Conservation (phyloP, 2,329 filamentous ascomycete species). For the Alternaria brassicicola region DNA sequence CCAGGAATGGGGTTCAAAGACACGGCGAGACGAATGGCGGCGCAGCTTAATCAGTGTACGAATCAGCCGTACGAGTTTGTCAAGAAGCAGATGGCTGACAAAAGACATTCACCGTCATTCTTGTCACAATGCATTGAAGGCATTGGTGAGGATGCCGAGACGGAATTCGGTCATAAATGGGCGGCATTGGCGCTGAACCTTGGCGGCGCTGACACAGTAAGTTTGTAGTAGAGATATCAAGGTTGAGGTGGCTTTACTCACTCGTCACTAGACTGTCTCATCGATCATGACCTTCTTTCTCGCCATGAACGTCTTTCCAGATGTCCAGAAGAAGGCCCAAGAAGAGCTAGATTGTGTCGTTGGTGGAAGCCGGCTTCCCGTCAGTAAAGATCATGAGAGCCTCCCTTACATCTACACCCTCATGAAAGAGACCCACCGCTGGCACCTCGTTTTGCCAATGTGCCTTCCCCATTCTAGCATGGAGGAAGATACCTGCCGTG, state of each 20-base stretch:
- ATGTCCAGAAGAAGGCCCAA: constrained; percentile 56
- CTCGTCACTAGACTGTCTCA: constrained; percentile 46
- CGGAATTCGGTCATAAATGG: constrained; percentile 50
- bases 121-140: constrained; percentile 49
- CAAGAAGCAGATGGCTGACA: constrained; percentile 48
- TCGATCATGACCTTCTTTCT: constrained; percentile 55
- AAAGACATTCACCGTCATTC: constrained; percentile 45
- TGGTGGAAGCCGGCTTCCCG: constrained; percentile 54
- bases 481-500: constrained; percentile 47
- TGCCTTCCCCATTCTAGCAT: constrained; percentile 40
- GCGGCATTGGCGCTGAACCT: constrained; percentile 51
- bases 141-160: constrained; percentile 33
- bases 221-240: neutral
- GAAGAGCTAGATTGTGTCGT: constrained; percentile 57
- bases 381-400: constrained; percentile 52
- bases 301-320: constrained; percentile 59
- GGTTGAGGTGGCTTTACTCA: neutral
- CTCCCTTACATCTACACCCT: constrained; percentile 48
- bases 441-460: constrained; percentile 40
- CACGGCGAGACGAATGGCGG: constrained; percentile 27
- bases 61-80: constrained; percentile 54
- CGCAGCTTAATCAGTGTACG: constrained; percentile 35
- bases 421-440: constrained; percentile 53
- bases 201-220: constrained; percentile 53
- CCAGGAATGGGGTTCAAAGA: constrained; percentile 48